Conservation (phyloP, 176 grass and related monocot species). For the Alopecurus myosuroides region DNA sequence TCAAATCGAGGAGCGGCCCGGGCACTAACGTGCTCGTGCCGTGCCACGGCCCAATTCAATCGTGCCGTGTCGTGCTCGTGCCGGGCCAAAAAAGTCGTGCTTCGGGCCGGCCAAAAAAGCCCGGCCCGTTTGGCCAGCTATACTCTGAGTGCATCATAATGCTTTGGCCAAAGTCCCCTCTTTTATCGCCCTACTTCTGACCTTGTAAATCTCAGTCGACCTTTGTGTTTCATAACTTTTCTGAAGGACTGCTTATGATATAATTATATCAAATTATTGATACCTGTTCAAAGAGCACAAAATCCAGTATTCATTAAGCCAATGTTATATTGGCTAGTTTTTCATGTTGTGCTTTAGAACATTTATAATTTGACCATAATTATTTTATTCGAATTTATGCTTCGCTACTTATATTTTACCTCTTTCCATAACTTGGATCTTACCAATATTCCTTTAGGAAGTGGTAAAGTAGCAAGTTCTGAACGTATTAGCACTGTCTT, state of each 20-base stretch:
- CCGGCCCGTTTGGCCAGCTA: too few relatives aligned
- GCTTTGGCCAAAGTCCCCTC: not conserved
- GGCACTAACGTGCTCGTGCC: too few relatives aligned
- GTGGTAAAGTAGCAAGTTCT: conserved; percentile 1
- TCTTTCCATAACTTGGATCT: not conserved
- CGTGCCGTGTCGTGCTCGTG: too few relatives aligned
- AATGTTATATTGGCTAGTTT: not conserved
- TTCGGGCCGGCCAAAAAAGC: too few relatives aligned
- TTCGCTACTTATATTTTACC: not conserved
- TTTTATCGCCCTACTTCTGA: not conserved
- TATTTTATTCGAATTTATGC: not conserved
- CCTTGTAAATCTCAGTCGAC: not conserved
- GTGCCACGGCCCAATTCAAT: too few relatives aligned
- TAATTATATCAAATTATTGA: not conserved
- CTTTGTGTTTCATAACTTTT: not conserved
- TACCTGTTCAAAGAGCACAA: not conserved
- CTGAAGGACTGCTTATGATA: not conserved
- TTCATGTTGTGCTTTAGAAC: not conserved
- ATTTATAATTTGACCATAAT: not conserved
- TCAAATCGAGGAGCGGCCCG: too few relatives aligned
- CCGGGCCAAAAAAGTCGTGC: too few relatives aligned
- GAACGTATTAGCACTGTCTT: not conserved
- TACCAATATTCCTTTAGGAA: conserved; percentile 17
- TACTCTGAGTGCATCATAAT: not conserved
- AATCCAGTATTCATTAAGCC: not conserved